Base-by-base conservation (phyloP, 1,139 yeast genomes). In the Protomyces arabidopsidicola region DNA sequence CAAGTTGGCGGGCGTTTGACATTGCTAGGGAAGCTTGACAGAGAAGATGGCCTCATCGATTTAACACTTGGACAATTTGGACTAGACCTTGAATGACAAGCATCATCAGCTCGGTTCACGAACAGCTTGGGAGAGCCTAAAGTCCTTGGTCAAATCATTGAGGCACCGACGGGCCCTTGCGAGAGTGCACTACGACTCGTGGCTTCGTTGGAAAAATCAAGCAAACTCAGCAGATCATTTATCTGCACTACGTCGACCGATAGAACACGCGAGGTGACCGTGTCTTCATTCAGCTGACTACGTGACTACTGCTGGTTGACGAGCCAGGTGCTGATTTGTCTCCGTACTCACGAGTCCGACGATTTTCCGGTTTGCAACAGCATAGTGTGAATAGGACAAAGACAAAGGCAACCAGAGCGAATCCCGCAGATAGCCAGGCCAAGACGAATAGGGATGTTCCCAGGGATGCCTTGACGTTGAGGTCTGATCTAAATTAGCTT, bases 11-110 rank as follows among this genome's bases (percentile, higher is more conserved):
- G 63, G 20, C 38, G 50, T 14, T 22, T 57, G 2, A 64, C 56
- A 2, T 38, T 62, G 22, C 60, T 66, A 12, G 55, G 56, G 2
- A 58, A 52, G 53, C 42, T 58, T 31, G 50, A 53, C 6, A 45
- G 45, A 16, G 64, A 55, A 8, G 68, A 67, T 53, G 69, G 66
- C 4, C 34, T 67, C 5, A 9, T 65, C 12, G 27, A 45, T 8
- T 53, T 61, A 9, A 61, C 52, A 5, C 48, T 60, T 8, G 42
- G 53, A 10, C 14, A 35, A n/a, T 57, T 27, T 45, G 51, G 27
- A 3, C 8, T 18, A 4, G 18, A 18, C 18, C 8, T 18, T 10
- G 4, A 20, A 45, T 45, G 51, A 10, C 31, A 27, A 27, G 31
- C 31, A 27, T 27, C 51, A 22, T 45, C 27, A 45, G 42, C 42